A percentile compares a stretch with the other conserved stretches of the same genome.
These are phyloP conservation scores for Sordariomycetes sp. DNA, from an alignment of 2,329 filamentous ascomycete species.

Conservation along the genomic window DNA sequence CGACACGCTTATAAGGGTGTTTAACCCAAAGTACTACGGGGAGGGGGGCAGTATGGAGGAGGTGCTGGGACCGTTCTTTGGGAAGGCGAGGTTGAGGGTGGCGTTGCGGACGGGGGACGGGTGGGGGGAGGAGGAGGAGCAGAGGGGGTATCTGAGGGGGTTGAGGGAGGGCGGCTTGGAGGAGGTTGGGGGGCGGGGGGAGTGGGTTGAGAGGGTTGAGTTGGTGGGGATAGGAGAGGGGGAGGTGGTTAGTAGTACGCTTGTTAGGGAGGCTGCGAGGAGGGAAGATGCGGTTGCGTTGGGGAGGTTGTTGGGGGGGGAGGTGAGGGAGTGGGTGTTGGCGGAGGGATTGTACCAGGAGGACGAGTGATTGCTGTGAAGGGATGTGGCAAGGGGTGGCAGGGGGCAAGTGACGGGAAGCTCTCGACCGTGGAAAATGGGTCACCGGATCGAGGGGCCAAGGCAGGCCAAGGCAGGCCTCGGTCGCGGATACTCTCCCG, in stretches of 20 bases:
- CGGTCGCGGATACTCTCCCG: too few species aligned
- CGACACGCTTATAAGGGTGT: slow-evolving; percentile 62
- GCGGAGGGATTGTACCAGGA: slow-evolving; percentile 37
- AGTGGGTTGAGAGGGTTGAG: slow-evolving; percentile 47
- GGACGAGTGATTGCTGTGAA: neutral
- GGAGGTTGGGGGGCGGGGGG: slow-evolving; percentile 9
- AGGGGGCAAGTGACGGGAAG: too few species aligned
- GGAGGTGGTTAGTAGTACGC: slow-evolving; percentile 41
- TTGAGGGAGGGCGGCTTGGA: slow-evolving; percentile 19
- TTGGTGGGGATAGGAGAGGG: slow-evolving; percentile 35
- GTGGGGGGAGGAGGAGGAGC: slow-evolving; percentile 35
- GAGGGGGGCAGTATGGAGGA: slow-evolving; percentile 25
- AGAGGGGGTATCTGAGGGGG: slow-evolving; percentile 36
- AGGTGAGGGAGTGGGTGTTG: slow-evolving; percentile 45
- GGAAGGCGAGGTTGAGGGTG: slow-evolving; percentile 46
- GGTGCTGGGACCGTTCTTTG: slow-evolving; percentile 51
- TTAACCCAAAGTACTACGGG: slow-evolving; percentile 59
- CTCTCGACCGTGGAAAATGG: too few species aligned
- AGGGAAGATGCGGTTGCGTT: slow-evolving; percentile 31
- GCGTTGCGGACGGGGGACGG: slow-evolving; percentile 47
- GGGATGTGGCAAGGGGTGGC: too few species aligned
- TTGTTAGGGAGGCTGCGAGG: slow-evolving; percentile 29
- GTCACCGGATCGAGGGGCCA: too few species aligned
- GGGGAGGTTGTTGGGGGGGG: slow-evolving; percentile 36
- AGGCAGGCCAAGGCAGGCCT: too few species aligned